Evolutionary conservation across 257 asterid genomes (phyloP).

Genomic region (Capsicum rhomboideum): DNA sequence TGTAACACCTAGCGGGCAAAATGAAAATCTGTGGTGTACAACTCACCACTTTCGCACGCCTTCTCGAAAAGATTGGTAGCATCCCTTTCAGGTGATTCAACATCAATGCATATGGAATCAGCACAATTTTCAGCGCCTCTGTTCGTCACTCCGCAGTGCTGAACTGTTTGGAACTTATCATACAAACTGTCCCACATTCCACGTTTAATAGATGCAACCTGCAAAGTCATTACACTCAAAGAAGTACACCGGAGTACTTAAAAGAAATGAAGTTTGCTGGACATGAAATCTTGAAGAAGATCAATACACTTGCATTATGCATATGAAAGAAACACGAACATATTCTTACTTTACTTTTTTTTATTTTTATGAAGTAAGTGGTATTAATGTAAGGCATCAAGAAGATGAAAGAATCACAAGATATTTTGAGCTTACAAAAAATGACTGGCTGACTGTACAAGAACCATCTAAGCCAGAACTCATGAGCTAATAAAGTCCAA

Average conservation of each 20-base stretch:
- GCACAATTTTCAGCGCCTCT: conserved; percentile 27
- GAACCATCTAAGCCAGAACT: neutral
- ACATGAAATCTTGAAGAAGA: neutral
- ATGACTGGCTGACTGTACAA: neutral
- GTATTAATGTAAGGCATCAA: neutral
- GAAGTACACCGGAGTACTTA: neutral
- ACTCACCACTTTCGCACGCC: conserved; percentile 39
- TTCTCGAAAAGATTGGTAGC: conserved; percentile 21
- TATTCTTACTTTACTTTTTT: neutral
- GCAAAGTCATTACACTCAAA: conserved; percentile 21
- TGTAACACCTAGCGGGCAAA: neutral
- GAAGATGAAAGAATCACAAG: neutral
- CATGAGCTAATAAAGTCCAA: neutral
- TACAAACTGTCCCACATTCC: conserved; percentile 74
- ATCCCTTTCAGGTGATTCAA: conserved; percentile 47
- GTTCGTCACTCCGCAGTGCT: conserved; percentile 23
- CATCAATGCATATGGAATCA: conserved; percentile 45
- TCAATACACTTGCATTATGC: neutral
- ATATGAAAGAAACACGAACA: neutral
- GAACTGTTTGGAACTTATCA: conserved; percentile 40
- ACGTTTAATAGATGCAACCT: conserved; percentile 64
- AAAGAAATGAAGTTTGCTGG: neutral
- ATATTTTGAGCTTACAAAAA: neutral
- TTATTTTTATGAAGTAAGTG: neutral
- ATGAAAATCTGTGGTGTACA: neutral